Evolutionary conservation across 2,329 filamentous ascomycete species (phyloP).

Genomic region (Colletotrichum lentis): DNA sequence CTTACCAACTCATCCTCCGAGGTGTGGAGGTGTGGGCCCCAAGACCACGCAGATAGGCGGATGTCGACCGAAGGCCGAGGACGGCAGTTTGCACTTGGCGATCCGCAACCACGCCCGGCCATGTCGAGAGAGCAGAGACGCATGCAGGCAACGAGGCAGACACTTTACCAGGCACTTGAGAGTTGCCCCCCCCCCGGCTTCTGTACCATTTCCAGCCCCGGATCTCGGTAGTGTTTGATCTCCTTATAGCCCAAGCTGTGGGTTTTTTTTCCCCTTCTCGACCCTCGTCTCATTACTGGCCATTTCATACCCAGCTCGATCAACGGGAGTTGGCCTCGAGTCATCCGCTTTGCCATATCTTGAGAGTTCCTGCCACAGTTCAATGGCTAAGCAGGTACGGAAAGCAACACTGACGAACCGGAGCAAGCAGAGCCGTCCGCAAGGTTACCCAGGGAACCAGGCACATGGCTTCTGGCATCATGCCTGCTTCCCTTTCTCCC

Average conservation of each 20-base stretch:
- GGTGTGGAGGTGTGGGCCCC: constrained; percentile 26
- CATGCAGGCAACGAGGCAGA: constrained; percentile 10
- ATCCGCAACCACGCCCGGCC: constrained; percentile 25
- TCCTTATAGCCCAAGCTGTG: constrained; percentile 10
- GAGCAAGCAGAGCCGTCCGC: constrained; percentile 16
- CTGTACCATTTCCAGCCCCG: constrained; percentile 23
- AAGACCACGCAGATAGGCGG: constrained; percentile 34
- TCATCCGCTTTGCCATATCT: background rate
- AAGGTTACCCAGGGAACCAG: constrained; percentile 19
- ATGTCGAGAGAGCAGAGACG: constrained; percentile 6
- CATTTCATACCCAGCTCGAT: background rate
- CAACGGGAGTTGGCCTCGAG: background rate
- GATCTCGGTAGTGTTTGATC: constrained; percentile 37
- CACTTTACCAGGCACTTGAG: constrained; percentile 4
- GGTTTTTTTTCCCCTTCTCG: constrained; percentile 7
- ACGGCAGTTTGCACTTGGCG: constrained; percentile 34
- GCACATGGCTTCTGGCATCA: constrained; percentile 22
- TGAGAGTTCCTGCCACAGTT: background rate
- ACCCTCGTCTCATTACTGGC: background rate
- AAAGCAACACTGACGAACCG: constrained; percentile 13
- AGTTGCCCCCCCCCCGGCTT: constrained; percentile 1
- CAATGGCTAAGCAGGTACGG: constrained; percentile 19
- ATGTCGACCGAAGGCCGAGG: constrained; percentile 32
- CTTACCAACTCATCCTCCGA: constrained; percentile 6
- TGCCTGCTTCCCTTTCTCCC: constrained; percentile 27